These are phyloP conservation scores for Daedaleopsis nitida DNA, from an alignment of 768 basidiomycete genomes.

Conservation along the genomic window DNA sequence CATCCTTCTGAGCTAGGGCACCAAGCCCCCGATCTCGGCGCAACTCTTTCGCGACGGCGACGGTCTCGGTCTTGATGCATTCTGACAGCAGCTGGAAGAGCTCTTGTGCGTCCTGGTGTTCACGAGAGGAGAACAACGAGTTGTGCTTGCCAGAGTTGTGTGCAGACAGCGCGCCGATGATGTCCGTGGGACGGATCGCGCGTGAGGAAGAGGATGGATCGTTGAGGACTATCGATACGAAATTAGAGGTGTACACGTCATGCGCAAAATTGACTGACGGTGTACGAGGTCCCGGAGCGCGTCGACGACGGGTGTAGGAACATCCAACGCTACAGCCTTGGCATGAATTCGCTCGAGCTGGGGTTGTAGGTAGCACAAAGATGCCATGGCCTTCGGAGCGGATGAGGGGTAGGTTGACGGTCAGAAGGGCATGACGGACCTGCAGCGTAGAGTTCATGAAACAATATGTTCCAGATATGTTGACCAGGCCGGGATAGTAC, in stretches of 20 bases:
- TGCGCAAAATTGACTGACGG: constrained; percentile 43
- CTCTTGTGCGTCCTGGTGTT: constrained; percentile 98
- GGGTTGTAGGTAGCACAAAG: constrained; percentile 78
- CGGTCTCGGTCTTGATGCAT: constrained; percentile 83
- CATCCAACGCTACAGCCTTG: constrained; percentile 77
- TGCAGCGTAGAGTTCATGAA: constrained; percentile 98
- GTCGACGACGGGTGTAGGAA: constrained; percentile 87
- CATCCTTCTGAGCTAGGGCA: constrained; percentile 41
- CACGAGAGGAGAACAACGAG: constrained; percentile 80
- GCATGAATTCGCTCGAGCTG: constrained; percentile 76
- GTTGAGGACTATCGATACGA: constrained; percentile 56
- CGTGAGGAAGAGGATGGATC: constrained; percentile 56
- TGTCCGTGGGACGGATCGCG: constrained; percentile 69
- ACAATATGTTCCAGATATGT: constrained; percentile 94
- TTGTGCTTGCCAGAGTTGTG: constrained; percentile 54
- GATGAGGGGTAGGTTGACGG: not conserved
- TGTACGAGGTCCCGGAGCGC: constrained; percentile 70
- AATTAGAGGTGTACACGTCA: constrained; percentile 12
- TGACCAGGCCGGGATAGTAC: constrained; percentile 89
- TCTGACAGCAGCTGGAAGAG: constrained; percentile 94
- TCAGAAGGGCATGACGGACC: constrained; percentile 39
- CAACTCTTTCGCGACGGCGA: constrained; percentile 70
- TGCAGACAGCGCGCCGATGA: constrained; percentile 69
- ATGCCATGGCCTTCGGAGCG: constrained; percentile 77
- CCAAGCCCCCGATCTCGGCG: constrained; percentile 72